These are phyloP conservation scores for Teratosphaeriaceae sp. DNA, from an alignment of 2,329 filamentous ascomycete species.

Conservation along the genomic window DNA sequence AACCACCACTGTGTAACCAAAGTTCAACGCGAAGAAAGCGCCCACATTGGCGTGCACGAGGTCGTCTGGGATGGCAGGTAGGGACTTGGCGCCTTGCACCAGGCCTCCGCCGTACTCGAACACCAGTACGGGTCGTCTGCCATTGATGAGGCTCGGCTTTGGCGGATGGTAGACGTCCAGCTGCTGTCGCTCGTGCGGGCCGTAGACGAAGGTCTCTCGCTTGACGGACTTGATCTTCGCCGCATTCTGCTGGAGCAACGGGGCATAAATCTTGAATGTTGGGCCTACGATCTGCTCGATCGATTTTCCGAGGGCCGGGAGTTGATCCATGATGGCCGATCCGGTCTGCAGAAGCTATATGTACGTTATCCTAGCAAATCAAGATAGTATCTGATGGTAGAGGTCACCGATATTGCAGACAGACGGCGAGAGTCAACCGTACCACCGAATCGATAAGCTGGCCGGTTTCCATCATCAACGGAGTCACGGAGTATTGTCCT, in stretches of 20 bases:
- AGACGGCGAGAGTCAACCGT: too few relatives aligned
- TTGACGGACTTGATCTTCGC: slow-evolving; percentile 17
- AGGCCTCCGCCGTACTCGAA: slow-evolving; percentile 33
- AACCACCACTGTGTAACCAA: slow-evolving; percentile 31
- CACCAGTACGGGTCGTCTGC: slow-evolving; percentile 17
- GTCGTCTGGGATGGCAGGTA: slow-evolving; percentile 17
- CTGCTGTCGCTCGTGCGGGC: slow-evolving; percentile 30
- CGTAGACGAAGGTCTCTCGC: slow-evolving; percentile 30
- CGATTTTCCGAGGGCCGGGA: slow-evolving; percentile 19
- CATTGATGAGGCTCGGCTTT: slow-evolving; percentile 14
- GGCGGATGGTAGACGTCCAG: slow-evolving; percentile 34
- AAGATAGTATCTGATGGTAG: too few relatives aligned
- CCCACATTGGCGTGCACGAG: slow-evolving; percentile 34
- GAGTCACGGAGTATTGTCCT: too few relatives aligned
- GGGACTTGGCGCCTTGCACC: slow-evolving; percentile 27
- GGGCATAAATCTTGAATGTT: slow-evolving; percentile 18
- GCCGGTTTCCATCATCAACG: too few relatives aligned
- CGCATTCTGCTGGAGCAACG: slow-evolving; percentile 18
- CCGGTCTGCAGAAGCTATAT: too few relatives aligned
- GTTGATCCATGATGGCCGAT: slow-evolving; percentile 17
- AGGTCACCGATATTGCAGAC: too few relatives aligned
- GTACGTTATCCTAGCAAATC: too few relatives aligned
- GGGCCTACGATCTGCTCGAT: slow-evolving; percentile 18
- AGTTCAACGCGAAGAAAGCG: slow-evolving; percentile 33
- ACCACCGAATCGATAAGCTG: too few relatives aligned